Evolutionary conservation across 257 asterid genomes (phyloP).

Genomic region (Solanum clarkiae): DNA sequence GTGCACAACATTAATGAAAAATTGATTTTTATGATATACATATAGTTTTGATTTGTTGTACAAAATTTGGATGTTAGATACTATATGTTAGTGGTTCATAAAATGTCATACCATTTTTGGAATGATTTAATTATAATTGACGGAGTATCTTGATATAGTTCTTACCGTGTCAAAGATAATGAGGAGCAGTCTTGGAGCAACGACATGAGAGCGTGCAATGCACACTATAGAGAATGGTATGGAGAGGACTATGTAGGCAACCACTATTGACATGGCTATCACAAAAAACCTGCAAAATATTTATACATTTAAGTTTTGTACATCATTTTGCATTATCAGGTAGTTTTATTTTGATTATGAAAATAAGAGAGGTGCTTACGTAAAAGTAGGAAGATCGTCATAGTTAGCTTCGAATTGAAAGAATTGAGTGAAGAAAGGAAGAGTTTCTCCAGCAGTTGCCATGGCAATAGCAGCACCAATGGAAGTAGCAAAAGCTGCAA

Average conservation of each 20-base stretch:
- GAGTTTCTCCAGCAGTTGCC: constrained; percentile 31
- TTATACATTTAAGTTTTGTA: no score
- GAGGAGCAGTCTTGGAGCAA: constrained; percentile 25
- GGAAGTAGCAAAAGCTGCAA: constrained; percentile 12
- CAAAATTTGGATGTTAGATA: background rate
- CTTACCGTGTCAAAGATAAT: constrained; percentile 14
- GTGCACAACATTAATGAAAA: background rate
- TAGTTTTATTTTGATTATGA: background rate
- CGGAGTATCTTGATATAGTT: background rate
- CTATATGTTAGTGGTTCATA: background rate
- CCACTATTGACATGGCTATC: constrained; percentile 48
- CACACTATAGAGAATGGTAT: constrained; percentile 49
- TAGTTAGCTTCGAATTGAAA: constrained; percentile 18
- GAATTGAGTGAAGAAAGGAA: constrained; percentile 26
- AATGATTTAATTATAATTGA: background rate
- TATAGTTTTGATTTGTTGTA: background rate
- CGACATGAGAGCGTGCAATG: constrained; percentile 28
- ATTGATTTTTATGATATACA: background rate
- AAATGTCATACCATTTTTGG: background rate
- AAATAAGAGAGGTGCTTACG: constrained; percentile 23
- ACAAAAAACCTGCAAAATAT: constrained; percentile 56
- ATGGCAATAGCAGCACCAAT: constrained; percentile 25
- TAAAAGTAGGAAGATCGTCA: constrained; percentile 46
- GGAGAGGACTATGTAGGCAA: constrained; percentile 56
- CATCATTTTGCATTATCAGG: background rate